phyloP scores from a whole-genome alignment of 2,329 filamentous ascomycete species.

The Aspergillus unguis region DNA sequence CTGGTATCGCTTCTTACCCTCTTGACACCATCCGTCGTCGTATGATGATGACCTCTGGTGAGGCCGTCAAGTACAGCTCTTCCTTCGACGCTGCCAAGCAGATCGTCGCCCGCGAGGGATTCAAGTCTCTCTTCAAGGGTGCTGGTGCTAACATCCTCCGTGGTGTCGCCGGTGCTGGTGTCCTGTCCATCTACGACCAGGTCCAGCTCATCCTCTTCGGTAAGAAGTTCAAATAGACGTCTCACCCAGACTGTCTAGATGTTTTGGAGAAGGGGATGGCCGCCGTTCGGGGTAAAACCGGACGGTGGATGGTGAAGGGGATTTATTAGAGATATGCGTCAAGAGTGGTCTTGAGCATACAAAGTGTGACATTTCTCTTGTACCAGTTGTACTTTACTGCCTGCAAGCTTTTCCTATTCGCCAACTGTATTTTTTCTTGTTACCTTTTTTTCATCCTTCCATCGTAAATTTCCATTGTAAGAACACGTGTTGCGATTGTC shows the following conservation, averaged over 20 bases:
- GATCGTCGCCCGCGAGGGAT: slow-evolving; percentile 95
- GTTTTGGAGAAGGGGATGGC: slow-evolving; percentile 28
- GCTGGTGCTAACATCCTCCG: slow-evolving; percentile 99
- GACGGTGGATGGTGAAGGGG: slow-evolving; percentile 31
- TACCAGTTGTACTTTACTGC: slow-evolving; percentile 50
- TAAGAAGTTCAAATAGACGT: slow-evolving; percentile 72
- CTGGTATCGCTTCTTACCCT: slow-evolving; percentile 99
- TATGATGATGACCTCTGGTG: slow-evolving; percentile 99
- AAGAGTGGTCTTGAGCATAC: slow-evolving; percentile 46
- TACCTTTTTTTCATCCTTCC: slow-evolving; percentile 1
- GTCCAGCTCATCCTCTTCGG: slow-evolving; percentile 99
- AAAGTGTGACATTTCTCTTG: slow-evolving; percentile 42
- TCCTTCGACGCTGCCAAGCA: slow-evolving; percentile 92
- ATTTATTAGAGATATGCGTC: slow-evolving; percentile 44
- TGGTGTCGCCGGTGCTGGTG: slow-evolving; percentile 99
- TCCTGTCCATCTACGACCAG: slow-evolving; percentile 99
- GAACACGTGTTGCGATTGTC: neutral
- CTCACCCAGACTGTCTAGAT: slow-evolving; percentile 19
- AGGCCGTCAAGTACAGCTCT: slow-evolving; percentile 99
- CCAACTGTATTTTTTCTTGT: slow-evolving; percentile 24
- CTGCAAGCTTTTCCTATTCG: slow-evolving; percentile 43
- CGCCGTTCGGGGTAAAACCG: slow-evolving; percentile 26
- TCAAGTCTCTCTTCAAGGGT: slow-evolving; percentile 99
- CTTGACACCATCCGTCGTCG: slow-evolving; percentile 99
- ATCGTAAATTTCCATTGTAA: neutral